Evolutionary conservation across 306 rosid species (phyloP).

Genomic region (Malus orientalis): DNA sequence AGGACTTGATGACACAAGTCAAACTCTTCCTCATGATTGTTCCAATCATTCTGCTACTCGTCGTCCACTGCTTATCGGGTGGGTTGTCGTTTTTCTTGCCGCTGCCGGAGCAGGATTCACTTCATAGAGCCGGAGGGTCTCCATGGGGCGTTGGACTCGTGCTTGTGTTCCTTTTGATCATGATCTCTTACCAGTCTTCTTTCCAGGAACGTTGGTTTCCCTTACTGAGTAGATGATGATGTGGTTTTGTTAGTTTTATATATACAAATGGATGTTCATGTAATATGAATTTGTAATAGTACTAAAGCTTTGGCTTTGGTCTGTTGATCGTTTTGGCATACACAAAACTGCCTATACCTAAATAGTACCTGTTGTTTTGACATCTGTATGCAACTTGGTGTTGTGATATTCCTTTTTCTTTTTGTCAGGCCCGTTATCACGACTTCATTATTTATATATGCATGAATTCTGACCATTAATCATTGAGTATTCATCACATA

Average conservation of each 20-base stretch:
- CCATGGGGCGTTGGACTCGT: conserved; percentile 76
- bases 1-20: conserved; percentile 41
- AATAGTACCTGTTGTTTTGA: background rate
- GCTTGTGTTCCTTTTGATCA: conserved; percentile 54
- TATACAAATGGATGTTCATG: background rate
- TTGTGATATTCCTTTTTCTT: background rate
- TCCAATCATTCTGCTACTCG: conserved; percentile 47
- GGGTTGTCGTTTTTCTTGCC: conserved; percentile 31
- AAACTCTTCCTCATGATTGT: conserved; percentile 52
- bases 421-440: background rate
- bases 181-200: conserved; percentile 70
- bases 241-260: background rate
- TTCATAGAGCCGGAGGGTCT: conserved; percentile 78
- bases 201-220: conserved; percentile 85
- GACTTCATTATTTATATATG: background rate
- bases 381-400: background rate
- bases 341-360: background rate
- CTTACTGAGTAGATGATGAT: conserved; percentile 25
- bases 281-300: background rate
- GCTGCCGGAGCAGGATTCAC: conserved; percentile 48
- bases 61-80: conserved; percentile 48
- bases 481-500: background rate
- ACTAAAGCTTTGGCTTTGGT: background rate
- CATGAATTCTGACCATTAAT: background rate
- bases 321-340: background rate